Evolutionary conservation across 129 eudicot genomes (phyloP).

Genomic region (Centella asiatica): DNA sequence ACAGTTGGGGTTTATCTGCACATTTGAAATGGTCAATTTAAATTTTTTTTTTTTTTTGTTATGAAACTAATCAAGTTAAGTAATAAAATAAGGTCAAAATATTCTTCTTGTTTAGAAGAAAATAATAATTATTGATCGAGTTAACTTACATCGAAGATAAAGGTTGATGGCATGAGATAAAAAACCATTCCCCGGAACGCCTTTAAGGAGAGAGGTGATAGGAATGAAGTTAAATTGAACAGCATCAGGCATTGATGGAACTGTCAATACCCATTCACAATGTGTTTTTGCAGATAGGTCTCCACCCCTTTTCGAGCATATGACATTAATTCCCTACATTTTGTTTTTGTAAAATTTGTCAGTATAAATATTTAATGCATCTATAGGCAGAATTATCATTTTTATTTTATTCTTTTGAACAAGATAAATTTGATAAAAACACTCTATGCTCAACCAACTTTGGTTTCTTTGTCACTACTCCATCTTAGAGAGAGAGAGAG

Average conservation of each 20-base stretch:
- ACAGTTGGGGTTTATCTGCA: constrained; percentile 83
- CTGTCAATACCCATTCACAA: constrained; percentile 83
- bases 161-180: constrained; percentile 91
- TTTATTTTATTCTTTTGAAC: too few relatives aligned
- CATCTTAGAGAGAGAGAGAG: too few relatives aligned
- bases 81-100: too few relatives aligned
- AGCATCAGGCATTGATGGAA: constrained; percentile 71
- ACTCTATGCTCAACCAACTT: too few relatives aligned
- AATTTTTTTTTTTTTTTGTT: too few relatives aligned
- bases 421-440: too few relatives aligned
- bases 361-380: too few relatives aligned
- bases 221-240: constrained; percentile 75
- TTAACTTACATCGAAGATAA: constrained; percentile 72
- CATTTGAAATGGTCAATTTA: not conserved
- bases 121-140: too few relatives aligned
- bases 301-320: constrained; percentile 80
- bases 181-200: constrained; percentile 78
- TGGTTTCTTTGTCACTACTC: too few relatives aligned
- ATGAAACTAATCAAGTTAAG: too few relatives aligned
- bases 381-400: too few relatives aligned
- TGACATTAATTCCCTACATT: constrained; percentile 67
- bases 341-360: not conserved
- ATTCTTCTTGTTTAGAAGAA: too few relatives aligned
- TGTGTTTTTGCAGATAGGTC: constrained; percentile 49
- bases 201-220: constrained; percentile 74